Percentiles rank a stretch among this genome's conserved stretches.
Evolutionary conservation across 306 rosid species (phyloP).

Genomic region (Biancaea sappan): DNA sequence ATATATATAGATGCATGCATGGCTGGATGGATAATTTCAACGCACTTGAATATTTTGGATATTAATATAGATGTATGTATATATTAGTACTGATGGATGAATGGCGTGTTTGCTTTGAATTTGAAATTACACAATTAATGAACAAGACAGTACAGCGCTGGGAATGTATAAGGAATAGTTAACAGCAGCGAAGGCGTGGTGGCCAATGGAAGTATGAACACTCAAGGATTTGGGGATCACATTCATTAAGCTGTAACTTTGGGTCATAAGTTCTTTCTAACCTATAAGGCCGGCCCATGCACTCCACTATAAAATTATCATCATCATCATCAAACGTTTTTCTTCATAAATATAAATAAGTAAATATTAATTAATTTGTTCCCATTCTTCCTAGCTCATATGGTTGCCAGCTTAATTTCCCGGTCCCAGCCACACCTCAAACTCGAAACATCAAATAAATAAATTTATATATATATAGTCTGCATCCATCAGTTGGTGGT

Average conservation of each 20-base stretch:
- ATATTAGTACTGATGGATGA: background rate
- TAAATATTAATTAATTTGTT: too few species aligned
- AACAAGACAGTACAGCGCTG: background rate
- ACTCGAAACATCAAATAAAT: slow-evolving; percentile 31
- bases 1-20: too few species aligned
- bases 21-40: too few species aligned
- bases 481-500: slow-evolving; percentile 79
- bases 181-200: background rate
- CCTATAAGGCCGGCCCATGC: slow-evolving; percentile 33
- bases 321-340: slow-evolving; percentile 28
- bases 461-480: slow-evolving; percentile 51
- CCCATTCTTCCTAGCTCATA: slow-evolving; percentile 40
- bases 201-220: background rate
- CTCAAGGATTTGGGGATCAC: background rate
- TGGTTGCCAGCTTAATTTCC: too few species aligned
- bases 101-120: background rate
- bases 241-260: too few species aligned
- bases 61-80: too few species aligned
- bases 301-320: slow-evolving; percentile 31
- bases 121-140: background rate
- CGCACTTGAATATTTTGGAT: too few species aligned
- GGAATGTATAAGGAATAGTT: background rate
- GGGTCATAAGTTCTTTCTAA: too few species aligned
- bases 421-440: slow-evolving; percentile 29
- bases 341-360: too few species aligned